These are phyloP conservation scores for Escallonia herrerae DNA, from an alignment of 129 eudicot species.

Conservation along the genomic window DNA sequence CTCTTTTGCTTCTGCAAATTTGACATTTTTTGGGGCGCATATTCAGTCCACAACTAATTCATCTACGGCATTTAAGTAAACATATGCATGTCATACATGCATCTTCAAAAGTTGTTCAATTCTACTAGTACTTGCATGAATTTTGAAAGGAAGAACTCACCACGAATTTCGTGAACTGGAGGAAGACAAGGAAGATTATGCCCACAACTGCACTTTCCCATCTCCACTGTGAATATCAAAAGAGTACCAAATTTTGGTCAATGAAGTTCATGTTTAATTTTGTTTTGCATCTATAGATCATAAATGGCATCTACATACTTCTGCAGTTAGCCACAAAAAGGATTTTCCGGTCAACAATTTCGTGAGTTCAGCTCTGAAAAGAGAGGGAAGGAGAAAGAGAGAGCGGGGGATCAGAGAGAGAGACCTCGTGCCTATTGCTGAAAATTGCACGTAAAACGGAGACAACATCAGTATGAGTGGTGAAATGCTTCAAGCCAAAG, in stretches of 20 bases:
- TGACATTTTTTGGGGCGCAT: too few relatives aligned
- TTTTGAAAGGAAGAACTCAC: slow-evolving; percentile 30
- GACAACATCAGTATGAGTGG: slow-evolving; percentile 51
- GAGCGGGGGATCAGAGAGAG: neutral
- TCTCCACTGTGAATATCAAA: slow-evolving; percentile 39
- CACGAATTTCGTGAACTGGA: slow-evolving; percentile 54
- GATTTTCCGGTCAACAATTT: too few relatives aligned
- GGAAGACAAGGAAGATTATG: slow-evolving; percentile 51
- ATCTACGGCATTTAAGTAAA: too few relatives aligned
- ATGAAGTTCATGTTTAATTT: too few relatives aligned
- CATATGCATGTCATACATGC: too few relatives aligned
- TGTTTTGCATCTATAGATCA: too few relatives aligned
- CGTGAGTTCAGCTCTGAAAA: neutral
- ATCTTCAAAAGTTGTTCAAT: too few relatives aligned
- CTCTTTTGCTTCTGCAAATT: slow-evolving; percentile 61
- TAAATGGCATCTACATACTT: too few relatives aligned
- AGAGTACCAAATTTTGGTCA: neutral
- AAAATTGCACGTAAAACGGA: slow-evolving; percentile 49
- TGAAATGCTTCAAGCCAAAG: slow-evolving; percentile 80
- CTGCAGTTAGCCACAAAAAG: too few relatives aligned
- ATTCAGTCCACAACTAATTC: too few relatives aligned
- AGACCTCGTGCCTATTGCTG: slow-evolving; percentile 53
- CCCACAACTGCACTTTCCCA: slow-evolving; percentile 86
- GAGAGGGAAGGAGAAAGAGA: neutral
- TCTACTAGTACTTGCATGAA: neutral